Base-by-base conservation (phyloP, 352 stramenopile genomes). In the Phytophthora pisi region DNA sequence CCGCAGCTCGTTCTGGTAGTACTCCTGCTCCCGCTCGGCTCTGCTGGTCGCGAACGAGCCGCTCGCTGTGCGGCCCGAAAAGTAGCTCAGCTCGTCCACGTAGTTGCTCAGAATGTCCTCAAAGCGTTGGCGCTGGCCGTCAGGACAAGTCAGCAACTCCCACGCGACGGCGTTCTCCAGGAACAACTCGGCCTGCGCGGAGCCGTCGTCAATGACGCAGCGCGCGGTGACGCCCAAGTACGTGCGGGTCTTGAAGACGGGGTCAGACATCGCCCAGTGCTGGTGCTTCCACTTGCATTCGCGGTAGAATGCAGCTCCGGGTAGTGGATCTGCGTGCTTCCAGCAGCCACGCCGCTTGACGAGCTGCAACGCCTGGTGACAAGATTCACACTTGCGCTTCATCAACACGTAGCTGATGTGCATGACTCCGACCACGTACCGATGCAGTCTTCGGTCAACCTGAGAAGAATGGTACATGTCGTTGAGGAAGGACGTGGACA, bases 181-280 rank as follows among this genome's bases (percentile, higher is more conserved):
- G 50, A 91, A 91, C 1, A 96, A 49, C 64, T 96, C 88, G 7
- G 77, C 82, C 64, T 96, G 88, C 0, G 75, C 88, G 0, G 83
- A 92, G 0, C 86, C 84, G 45, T 96, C 88, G 55, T 96, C 88
- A 42, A 93, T 69, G 56, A 93, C 74, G 51, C 88, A 90, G 0
- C 86, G 81, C 49, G 74, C 59, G 0, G 69, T 84, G 26, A 72
- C 78, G 11, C 64, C 75, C 58, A 92, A 60, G 24, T 75, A 77
- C 6, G 80, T 91, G 13, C 65, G 65, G 6, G 61, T 42, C 5
- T 47, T 58, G 49, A 92, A 81, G 0, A 58, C 53, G n/a, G 75
- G 58, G 45, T 82, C 68, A 26, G 64, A 72, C 20, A 72, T 60
- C 7, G 56, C 26, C 26, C 86, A 40, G 43, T 89, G 72, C 26